Evolutionary conservation across 2,329 filamentous ascomycete genomes (phyloP).

Genomic region (Alternaria atra): DNA sequence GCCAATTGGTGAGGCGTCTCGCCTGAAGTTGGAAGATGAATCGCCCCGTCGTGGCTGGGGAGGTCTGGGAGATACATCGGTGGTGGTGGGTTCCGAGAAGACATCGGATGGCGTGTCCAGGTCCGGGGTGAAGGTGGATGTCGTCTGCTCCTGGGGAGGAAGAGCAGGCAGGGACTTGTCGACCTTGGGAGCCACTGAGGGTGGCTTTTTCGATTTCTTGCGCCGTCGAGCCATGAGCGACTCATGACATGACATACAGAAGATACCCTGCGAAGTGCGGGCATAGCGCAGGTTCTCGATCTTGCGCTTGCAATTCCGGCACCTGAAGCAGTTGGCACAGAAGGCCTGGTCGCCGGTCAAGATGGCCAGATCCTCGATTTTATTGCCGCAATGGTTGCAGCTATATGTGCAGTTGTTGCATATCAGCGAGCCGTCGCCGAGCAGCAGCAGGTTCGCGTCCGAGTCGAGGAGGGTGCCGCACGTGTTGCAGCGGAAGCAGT

Average conservation of each 20-base stretch:
- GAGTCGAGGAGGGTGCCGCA: constrained; percentile 96
- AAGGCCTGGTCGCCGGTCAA: constrained; percentile 97
- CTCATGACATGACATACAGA: constrained; percentile 99
- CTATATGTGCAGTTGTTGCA: constrained; percentile 99
- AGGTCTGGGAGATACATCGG: constrained; percentile 71
- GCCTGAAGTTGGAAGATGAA: constrained; percentile 49
- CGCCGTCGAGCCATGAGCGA: constrained; percentile 90
- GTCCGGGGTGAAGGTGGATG: constrained; percentile 66
- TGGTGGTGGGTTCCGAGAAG: constrained; percentile 71
- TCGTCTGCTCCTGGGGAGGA: constrained; percentile 71
- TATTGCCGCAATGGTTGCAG: constrained; percentile 94
- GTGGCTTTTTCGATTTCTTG: constrained; percentile 76
- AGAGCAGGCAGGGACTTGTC: constrained; percentile 95
- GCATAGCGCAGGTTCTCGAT: constrained; percentile 99
- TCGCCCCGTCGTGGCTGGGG: constrained; percentile 46
- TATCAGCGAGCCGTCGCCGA: constrained; percentile 96
- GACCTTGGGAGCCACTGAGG: constrained; percentile 64
- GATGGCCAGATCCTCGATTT: constrained; percentile 98
- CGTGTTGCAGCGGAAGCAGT: constrained; percentile 97
- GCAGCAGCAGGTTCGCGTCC: constrained; percentile 93
- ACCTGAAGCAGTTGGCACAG: constrained; percentile 95
- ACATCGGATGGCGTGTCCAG: constrained; percentile 66
- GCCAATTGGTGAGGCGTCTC: constrained; percentile 49
- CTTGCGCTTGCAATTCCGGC: constrained; percentile 97
- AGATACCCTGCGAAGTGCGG: constrained; percentile 96